Base-by-base conservation (phyloP, 2,329 filamentous ascomycete species). In the Aspergillus ochraceoroseus region DNA sequence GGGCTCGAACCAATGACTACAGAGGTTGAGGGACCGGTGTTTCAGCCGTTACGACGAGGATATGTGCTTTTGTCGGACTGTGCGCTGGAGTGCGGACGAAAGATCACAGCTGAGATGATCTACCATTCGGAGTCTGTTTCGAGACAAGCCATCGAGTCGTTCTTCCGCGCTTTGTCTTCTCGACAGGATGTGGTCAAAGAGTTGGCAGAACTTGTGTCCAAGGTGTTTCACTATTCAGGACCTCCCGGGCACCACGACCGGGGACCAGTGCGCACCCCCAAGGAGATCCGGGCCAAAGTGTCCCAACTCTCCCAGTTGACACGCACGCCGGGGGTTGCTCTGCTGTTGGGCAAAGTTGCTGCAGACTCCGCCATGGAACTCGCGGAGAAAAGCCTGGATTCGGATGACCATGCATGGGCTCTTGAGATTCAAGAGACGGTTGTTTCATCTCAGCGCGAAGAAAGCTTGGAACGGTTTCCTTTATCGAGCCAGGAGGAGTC, bases 351-450 rank as follows among this genome's bases (percentile, higher is more conserved):
- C 4, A 63, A 60, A 33, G 51, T 66, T 4, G 59, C 62, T 2
- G 57, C 65, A 8, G 65, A 68, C 37, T 55, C 61, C 8, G 66
- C 65, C 3, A 65, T 69, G 59, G 52, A 57, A 4, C 62, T 67
- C 45, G 66, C 67, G 7, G 65, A 67, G 45, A 49, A 47, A 7
- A 65, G 61, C 11, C 51, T 58, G 29, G 60, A 66, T 28, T 54
- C 59, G 2, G 57, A 65, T 23, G 62, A 66, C 38, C 63, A 66
- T 44, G 39, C 54, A 9, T 68, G 65, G 62, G 65, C 66, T 4
- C 45, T 60, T 8, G 58, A 65, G 9, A 55, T 69, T 15, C 64
- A 67, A 43, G 56, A 66, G 35, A 53, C 49, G 17, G 58, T 54
- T 7, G 52, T 55, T 30, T 36, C 47, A 14, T 49, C 44, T 20